Percentiles rank a stretch among this genome's conserved stretches.
Conservation (phyloP, 2,329 filamentous ascomycete species). For the Westerdykella sp. region DNA sequence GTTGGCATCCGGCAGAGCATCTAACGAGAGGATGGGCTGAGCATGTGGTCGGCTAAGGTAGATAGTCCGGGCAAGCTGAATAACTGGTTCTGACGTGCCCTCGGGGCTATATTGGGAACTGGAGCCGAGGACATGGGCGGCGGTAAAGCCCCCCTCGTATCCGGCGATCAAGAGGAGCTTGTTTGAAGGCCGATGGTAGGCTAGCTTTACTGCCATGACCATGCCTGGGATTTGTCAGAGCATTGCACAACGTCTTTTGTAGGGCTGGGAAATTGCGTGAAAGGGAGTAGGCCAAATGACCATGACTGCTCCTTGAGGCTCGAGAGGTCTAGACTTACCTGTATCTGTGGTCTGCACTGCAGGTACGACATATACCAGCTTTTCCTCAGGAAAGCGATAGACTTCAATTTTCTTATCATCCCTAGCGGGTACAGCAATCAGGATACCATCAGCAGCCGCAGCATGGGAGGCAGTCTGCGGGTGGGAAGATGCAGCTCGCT, state of each 20-base stretch:
- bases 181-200: constrained; percentile 14
- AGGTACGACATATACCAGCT: constrained; percentile 56
- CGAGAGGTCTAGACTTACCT: constrained; percentile 21
- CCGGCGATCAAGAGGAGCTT: constrained; percentile 62
- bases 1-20: constrained; percentile 36
- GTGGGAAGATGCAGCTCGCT: constrained; percentile 6
- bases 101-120: constrained; percentile 28
- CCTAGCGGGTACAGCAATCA: constrained; percentile 68
- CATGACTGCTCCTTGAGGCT: background rate
- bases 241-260: constrained; percentile 34
- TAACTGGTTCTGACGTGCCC: constrained; percentile 44
- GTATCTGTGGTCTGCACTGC: constrained; percentile 41
- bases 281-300: background rate
- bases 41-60: constrained; percentile 65
- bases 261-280: background rate
- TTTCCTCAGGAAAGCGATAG: constrained; percentile 71
- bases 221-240: constrained; percentile 57
- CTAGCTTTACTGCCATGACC: constrained; percentile 69
- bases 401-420: constrained; percentile 63
- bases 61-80: constrained; percentile 41
- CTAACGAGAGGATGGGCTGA: constrained; percentile 71
- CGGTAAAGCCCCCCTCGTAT: constrained; percentile 77
- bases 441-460: constrained; percentile 36
- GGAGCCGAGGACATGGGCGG: constrained; percentile 53
- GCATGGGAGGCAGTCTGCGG: background rate